A percentile compares a stretch with the other conserved stretches of the same genome.
Evolutionary conservation across 2,329 filamentous ascomycete genomes (phyloP).

Genomic region (Aspergillus fructus): DNA sequence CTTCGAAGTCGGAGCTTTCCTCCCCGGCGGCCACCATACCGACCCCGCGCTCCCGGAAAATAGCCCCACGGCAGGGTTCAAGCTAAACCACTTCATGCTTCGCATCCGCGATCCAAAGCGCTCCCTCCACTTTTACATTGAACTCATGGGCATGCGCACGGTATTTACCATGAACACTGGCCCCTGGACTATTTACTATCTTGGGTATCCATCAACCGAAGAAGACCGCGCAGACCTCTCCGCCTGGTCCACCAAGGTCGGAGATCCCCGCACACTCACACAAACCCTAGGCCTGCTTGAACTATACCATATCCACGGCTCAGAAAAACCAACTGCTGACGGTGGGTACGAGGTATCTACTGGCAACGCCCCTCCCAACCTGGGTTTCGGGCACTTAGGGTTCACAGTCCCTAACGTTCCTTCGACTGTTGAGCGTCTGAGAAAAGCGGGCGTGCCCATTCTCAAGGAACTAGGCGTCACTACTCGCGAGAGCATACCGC

Average conservation of each 20-base stretch:
- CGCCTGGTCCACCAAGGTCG: conserved; percentile 30
- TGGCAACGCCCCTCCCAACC: conserved; percentile 34
- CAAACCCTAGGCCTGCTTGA: conserved; percentile 37
- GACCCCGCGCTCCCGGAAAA: conserved; percentile 28
- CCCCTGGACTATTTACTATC: conserved; percentile 43
- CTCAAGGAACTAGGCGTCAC: conserved; percentile 36
- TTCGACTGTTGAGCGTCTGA: conserved; percentile 30
- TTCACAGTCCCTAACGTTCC: conserved; percentile 40
- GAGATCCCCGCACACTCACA: conserved; percentile 26
- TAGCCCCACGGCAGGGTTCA: conserved; percentile 32
- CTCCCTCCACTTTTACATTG: conserved; percentile 39
- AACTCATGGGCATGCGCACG: conserved; percentile 41
- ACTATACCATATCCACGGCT: conserved; percentile 38
- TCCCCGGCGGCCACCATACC: conserved; percentile 30
- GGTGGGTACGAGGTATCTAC: conserved; percentile 22
- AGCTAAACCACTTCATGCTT: conserved; percentile 41
- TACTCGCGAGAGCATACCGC: conserved; percentile 29
- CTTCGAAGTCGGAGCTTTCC: conserved; percentile 29
- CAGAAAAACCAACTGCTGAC: conserved; percentile 25
- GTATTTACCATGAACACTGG: conserved; percentile 41
- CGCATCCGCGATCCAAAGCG: conserved; percentile 35
- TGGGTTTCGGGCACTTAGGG: conserved; percentile 41
- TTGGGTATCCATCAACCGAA: conserved; percentile 35
- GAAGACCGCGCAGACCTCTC: conserved; percentile 27
- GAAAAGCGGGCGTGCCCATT: conserved; percentile 29